A percentile compares a stretch with the other conserved stretches of the same genome.
These are phyloP conservation scores for Ceratobasidium sp. DNA, from an alignment of 1,284 basidiomycete genomes.

Conservation along the genomic window DNA sequence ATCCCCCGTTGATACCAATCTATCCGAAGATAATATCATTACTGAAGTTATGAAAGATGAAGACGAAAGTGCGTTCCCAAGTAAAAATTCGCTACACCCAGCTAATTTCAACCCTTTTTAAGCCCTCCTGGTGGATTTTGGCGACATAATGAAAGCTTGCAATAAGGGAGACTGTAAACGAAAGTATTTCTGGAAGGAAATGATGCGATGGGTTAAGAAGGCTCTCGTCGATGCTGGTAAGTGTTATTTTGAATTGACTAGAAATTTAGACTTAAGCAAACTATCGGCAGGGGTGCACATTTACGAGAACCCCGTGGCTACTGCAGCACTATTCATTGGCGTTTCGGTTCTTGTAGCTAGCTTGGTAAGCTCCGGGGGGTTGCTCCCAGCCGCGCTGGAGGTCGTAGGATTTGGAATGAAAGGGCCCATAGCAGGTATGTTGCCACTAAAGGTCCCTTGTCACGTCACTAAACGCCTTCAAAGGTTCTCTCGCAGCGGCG, in stretches of 20 bases:
- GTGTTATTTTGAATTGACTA: not conserved
- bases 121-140: not conserved
- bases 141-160: slow-evolving; percentile 17
- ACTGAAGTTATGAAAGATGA: too few species aligned
- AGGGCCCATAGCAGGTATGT: slow-evolving; percentile 23
- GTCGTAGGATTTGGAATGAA: slow-evolving; percentile 24
- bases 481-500: slow-evolving; percentile 21
- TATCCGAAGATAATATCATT: too few species aligned
- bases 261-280: not conserved
- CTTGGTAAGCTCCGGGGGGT: not conserved
- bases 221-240: slow-evolving; percentile 31
- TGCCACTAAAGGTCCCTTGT: not conserved
- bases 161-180: slow-evolving; percentile 23
- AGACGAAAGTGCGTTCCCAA: too few species aligned
- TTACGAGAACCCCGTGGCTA: slow-evolving; percentile 22
- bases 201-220: slow-evolving; percentile 23
- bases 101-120: not conserved
- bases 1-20: too few species aligned
- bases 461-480: not conserved
- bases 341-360: slow-evolving; percentile 8
- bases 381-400: slow-evolving; percentile 1
- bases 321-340: slow-evolving; percentile 30
- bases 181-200: slow-evolving; percentile 8
- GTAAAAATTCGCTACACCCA: too few species aligned
- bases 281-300: not conserved